phyloP scores from a whole-genome alignment of 106 monocot species.

The Apostasia ramifera region DNA sequence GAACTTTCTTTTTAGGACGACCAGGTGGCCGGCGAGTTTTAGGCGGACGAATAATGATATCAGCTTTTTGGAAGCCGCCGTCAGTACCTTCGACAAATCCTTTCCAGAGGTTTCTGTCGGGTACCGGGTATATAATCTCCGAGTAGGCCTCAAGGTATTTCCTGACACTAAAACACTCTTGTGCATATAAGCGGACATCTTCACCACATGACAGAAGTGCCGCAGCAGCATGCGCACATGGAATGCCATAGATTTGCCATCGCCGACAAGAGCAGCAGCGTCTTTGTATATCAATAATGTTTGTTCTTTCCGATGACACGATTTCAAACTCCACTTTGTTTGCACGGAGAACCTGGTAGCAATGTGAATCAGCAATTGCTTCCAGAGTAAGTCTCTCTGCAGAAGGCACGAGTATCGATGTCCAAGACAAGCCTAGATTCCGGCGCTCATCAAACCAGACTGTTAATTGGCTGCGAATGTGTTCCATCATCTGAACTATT shows the following conservation, averaged over 20 bases:
- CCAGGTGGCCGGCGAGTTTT: slow-evolving; percentile 88
- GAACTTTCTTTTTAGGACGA: slow-evolving; percentile 94
- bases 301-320: slow-evolving; percentile 91
- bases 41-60: slow-evolving; percentile 71
- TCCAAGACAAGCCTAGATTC: slow-evolving; percentile 44
- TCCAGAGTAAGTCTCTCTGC: slow-evolving; percentile 83
- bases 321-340: slow-evolving; percentile 99
- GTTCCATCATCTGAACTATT: slow-evolving; percentile 92
- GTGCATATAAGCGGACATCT: slow-evolving; percentile 69
- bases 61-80: slow-evolving; percentile 40
- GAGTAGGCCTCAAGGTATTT: slow-evolving; percentile 85
- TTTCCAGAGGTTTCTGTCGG: slow-evolving; percentile 71
- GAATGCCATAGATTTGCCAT: slow-evolving; percentile 94
- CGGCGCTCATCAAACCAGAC: slow-evolving; percentile 68
- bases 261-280: slow-evolving; percentile 85
- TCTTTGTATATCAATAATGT: slow-evolving; percentile 83
- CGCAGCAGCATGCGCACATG: slow-evolving; percentile 96
- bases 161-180: slow-evolving; percentile 74
- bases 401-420: slow-evolving; percentile 74
- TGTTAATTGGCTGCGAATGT: slow-evolving; percentile 58
- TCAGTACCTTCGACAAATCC: slow-evolving; percentile 33
- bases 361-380: slow-evolving; percentile 71
- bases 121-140: slow-evolving; percentile 53
- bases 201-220: slow-evolving; percentile 88
- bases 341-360: slow-evolving; percentile 96